Evolutionary conservation across 2,329 filamentous ascomycete species (phyloP), one percentile per base, ranked within the genome.

Genomic region (Trichoderma lentiforme): DNA sequence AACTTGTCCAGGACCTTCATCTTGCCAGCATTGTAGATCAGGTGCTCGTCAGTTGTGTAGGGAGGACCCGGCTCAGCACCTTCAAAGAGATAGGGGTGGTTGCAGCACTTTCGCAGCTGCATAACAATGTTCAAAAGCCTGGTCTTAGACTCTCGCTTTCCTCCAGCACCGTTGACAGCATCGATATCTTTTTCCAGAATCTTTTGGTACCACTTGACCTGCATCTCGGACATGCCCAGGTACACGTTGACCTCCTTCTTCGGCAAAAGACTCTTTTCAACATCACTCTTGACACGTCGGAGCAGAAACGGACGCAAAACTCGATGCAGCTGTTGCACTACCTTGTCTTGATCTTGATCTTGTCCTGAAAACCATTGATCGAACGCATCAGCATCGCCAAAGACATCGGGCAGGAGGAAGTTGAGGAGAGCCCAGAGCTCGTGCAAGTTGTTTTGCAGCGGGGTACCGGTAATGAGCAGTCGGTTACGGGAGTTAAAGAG

Each of bases 121-220:
- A 99, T 99, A 77, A 99, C 96, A 79, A 99, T 99, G 83, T 99
- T 99, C 75, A 99, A 87, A 26, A 99, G 88, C 74, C 96, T 91
- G 1, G 96, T 99, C 85, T 99, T 99, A 36, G 95, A 98, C 83
- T 99, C 96, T 73, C 95, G 92, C 84, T 98, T 99, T 65, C 96
- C 96, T 74, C 92, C 94, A 34, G 95, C 96, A 73, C 96, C 96
- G 76, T 99, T 99, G 78, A 99, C 95, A 15, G 96, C 96, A 81
- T 99, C 96, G 74, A 99, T 99, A 78, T 99, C 96, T 83, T 98
- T 99, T 79, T 99, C 96, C 3, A 99, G 86, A 76, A 99, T 99
- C 84, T 98, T 98, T 82, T 97, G 93, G 80, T 99, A 99, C 95
- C 96, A 99, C 80, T 96, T 97, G 76, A 98, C 89, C 81, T 99